phyloP scores from a whole-genome alignment of 2,329 filamentous ascomycete genomes.

The Epichloe festucae region DNA sequence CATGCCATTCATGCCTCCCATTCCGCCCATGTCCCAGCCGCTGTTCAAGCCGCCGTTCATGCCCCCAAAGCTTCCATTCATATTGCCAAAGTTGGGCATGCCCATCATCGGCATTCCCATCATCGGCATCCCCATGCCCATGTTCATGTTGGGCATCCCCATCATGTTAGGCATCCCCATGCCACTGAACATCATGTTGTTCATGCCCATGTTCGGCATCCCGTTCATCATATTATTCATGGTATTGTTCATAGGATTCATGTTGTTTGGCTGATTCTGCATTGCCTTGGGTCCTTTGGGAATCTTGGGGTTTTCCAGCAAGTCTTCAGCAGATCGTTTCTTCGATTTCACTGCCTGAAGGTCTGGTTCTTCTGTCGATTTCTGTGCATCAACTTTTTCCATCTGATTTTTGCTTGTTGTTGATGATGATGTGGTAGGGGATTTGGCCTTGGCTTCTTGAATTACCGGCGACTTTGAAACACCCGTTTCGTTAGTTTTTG shows the following conservation, averaged over 20 bases:
- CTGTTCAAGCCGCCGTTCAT: constrained; percentile 1
- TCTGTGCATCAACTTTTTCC: constrained; percentile 25
- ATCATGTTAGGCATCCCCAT: constrained; percentile 20
- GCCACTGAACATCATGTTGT: constrained; percentile 12
- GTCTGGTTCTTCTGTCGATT: constrained; percentile 16
- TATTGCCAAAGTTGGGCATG: constrained; percentile 10
- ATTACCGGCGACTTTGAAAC: constrained; percentile 22
- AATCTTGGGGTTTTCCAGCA: constrained; percentile 49
- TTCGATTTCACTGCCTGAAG: constrained; percentile 36
- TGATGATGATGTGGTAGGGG: constrained; percentile 17
- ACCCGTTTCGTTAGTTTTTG: constrained; percentile 8
- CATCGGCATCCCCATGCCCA: constrained; percentile 16
- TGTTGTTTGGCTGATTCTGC: constrained; percentile 38
- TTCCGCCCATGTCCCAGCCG: constrained; percentile 11
- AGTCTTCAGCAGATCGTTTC: constrained; percentile 74
- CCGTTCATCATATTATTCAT: constrained; percentile 30
- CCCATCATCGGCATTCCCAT: constrained; percentile 17
- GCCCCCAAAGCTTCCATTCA: constrained; percentile 7
- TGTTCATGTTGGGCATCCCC: constrained; percentile 20
- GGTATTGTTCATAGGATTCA: constrained; percentile 27
- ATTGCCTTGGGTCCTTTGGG: constrained; percentile 54
- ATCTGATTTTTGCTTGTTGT: constrained; percentile 13
- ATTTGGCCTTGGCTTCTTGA: constrained; percentile 11
- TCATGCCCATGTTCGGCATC: constrained; percentile 24
- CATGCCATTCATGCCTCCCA: constrained; percentile 13